These are phyloP conservation scores for Linum tenue DNA, from an alignment of 345 rosid species.

Conservation along the genomic window DNA sequence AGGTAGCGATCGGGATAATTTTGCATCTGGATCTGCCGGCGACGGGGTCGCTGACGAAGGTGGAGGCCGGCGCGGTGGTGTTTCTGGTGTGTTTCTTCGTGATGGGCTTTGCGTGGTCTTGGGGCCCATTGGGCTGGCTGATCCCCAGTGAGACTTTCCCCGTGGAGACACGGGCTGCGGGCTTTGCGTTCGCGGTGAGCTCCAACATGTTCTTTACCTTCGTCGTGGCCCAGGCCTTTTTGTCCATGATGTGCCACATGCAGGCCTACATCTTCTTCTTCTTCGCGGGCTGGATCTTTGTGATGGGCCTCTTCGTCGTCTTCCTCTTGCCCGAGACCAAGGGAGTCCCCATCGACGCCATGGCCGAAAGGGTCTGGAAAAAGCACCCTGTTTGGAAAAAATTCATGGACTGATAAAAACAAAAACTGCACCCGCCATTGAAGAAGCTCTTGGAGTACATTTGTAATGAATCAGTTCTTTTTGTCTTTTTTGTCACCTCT, in stretches of 20 bases:
- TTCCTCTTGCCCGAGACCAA: slow-evolving; percentile 54
- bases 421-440: neutral
- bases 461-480: neutral
- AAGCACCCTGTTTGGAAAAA: slow-evolving; percentile 32
- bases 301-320: slow-evolving; percentile 40
- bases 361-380: slow-evolving; percentile 45
- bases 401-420: slow-evolving; percentile 18
- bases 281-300: slow-evolving; percentile 49
- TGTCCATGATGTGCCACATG: slow-evolving; percentile 50
- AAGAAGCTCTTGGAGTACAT: neutral
- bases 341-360: slow-evolving; percentile 42
- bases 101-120: slow-evolving; percentile 67
- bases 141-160: slow-evolving; percentile 69
- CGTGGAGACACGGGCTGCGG: slow-evolving; percentile 51
- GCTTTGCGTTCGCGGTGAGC: slow-evolving; percentile 51
- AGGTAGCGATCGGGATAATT: slow-evolving; percentile 38
- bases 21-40: slow-evolving; percentile 25
- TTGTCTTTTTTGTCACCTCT: no score
- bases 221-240: slow-evolving; percentile 66
- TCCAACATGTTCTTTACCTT: slow-evolving; percentile 81
- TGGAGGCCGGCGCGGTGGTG: slow-evolving; percentile 38
- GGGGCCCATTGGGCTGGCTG: slow-evolving; percentile 83
- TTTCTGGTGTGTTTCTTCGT: slow-evolving; percentile 48
- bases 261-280: slow-evolving; percentile 47
- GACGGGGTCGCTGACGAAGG: slow-evolving; percentile 26